Percentiles rank a stretch among this genome's conserved stretches.
phyloP scores from a whole-genome alignment of 176 grass and related monocot genomes.

The Dactylis glomerata region DNA sequence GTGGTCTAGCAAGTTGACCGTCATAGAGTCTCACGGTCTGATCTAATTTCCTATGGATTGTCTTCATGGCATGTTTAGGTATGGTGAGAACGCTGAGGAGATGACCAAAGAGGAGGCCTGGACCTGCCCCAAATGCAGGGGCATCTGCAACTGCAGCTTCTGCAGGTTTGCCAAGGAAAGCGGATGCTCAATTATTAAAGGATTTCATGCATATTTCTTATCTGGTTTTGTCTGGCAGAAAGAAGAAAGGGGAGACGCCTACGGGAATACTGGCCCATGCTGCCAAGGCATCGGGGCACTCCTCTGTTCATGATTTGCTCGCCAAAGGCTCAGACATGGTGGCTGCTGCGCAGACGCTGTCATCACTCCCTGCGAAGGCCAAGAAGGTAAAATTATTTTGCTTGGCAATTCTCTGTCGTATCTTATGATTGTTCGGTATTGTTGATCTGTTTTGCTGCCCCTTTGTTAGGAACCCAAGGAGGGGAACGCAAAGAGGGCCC shows the following conservation, averaged over 20 bases:
- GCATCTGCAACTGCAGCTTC: constrained; percentile 92
- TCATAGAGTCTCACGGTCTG: neutral
- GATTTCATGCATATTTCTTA: neutral
- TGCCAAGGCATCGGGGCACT: constrained; percentile 69
- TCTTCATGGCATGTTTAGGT: constrained; percentile 41
- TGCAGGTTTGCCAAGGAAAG: constrained; percentile 63
- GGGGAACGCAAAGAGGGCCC: constrained; percentile 24
- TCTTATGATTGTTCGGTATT: neutral
- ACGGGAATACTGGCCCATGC: constrained; percentile 79
- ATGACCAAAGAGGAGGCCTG: constrained; percentile 33
- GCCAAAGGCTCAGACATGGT: constrained; percentile 43
- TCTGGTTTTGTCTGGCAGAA: constrained; percentile 45
- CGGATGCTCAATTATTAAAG: neutral
- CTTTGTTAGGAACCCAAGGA: constrained; percentile 7
- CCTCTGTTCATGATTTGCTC: constrained; percentile 74
- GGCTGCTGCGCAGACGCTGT: constrained; percentile 40
- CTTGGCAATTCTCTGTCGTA: neutral
- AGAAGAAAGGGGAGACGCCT: constrained; percentile 76
- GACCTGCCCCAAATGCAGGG: constrained; percentile 91
- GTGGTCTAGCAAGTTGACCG: neutral
- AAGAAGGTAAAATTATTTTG: constrained; percentile 29
- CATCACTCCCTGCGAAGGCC: constrained; percentile 11
- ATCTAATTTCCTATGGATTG: neutral
- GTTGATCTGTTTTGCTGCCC: constrained; percentile 26
- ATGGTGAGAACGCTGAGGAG: constrained; percentile 75